Evolutionary conservation across 257 asterid species (phyloP), one percentile per base, ranked within the genome.

Genomic region (Misopates orontium): DNA sequence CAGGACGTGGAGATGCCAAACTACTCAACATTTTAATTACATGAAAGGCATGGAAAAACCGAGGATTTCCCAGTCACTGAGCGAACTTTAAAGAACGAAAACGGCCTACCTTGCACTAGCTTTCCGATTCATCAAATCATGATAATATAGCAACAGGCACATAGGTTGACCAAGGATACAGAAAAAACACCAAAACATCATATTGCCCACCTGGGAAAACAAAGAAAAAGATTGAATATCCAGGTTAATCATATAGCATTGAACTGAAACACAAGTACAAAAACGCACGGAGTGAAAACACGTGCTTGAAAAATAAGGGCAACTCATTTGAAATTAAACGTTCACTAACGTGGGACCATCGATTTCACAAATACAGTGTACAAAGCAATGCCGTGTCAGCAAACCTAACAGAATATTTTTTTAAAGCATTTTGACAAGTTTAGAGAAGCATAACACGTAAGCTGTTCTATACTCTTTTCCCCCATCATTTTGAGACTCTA

Each of bases 151-250:
- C 76, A 94, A 75, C 62, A 90, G 77, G 18, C 91, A 82, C 97
- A 86, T 94, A 0, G 99, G 99, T 80, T 94, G 99, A 40, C 99
- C 99, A 14, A 90, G 68, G 74, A 90, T 87, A 62, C 99, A 74
- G 82, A 94, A 94, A 47, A 62, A 83, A 67, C 92, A 94, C 99
- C 97, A 94, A 75, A 94, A 94, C 68, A 85, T 71, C 95, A 87
- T 94, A 74, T 94, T 94, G 57, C 99, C 99, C 77, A 94, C 97
- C 99, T 94, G 90, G 57, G 42, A 31, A 66, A 56, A 19, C 13
- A 24, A 31, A 2, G 44, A 25, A 24, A 3, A 15, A 44, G 14
- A 10, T 39, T 4, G 6, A 14, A 47, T 50, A 18, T 47, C 23
- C 25, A 42, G 18, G 17, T 36, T 25, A 21, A n/a, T 25, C 15